Evolutionary conservation across 1,139 yeast species (phyloP).

Genomic region (Ashbya aceris): DNA sequence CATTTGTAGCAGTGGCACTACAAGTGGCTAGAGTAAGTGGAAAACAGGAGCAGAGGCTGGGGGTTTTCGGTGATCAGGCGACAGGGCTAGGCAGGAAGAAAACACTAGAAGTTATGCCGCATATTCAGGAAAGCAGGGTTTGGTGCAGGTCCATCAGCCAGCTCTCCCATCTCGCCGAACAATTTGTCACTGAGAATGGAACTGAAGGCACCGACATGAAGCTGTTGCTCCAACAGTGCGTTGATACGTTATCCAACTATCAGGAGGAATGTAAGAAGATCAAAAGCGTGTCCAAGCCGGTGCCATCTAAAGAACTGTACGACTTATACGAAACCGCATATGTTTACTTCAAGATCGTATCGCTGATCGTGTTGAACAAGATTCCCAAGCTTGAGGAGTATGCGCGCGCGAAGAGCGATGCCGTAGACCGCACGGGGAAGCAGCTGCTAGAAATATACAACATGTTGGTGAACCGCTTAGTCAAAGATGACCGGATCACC

Average conservation of each 20-base stretch:
- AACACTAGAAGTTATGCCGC: slow-evolving; percentile 5
- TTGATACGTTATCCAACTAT: slow-evolving; percentile 26
- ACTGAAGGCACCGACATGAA: slow-evolving; percentile 17
- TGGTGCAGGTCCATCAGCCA: slow-evolving; percentile 17
- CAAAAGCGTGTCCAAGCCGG: slow-evolving; percentile 7
- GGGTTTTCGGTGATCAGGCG: neutral
- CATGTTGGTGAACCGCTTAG: slow-evolving; percentile 21
- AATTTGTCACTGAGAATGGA: slow-evolving; percentile 20
- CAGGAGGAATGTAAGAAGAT: slow-evolving; percentile 24
- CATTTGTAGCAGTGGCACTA: too few relatives aligned
- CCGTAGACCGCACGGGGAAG: slow-evolving; percentile 13
- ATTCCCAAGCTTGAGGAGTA: slow-evolving; percentile 21
- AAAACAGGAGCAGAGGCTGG: slow-evolving; percentile 1
- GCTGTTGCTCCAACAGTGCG: slow-evolving; percentile 21
- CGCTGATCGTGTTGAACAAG: slow-evolving; percentile 18
- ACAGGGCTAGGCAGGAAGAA: slow-evolving; percentile 5
- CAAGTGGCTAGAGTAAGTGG: too few relatives aligned
- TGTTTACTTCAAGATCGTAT: slow-evolving; percentile 29
- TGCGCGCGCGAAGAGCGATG: slow-evolving; percentile 12
- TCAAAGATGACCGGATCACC: slow-evolving; percentile 21
- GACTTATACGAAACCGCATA: slow-evolving; percentile 27
- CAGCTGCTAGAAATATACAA: slow-evolving; percentile 27
- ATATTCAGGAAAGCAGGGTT: slow-evolving; percentile 4
- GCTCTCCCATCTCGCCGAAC: slow-evolving; percentile 23
- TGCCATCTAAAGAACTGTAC: slow-evolving; percentile 8